Conservation (phyloP, 768 basidiomycete genomes). For the Rhizopogon roseolus region DNA sequence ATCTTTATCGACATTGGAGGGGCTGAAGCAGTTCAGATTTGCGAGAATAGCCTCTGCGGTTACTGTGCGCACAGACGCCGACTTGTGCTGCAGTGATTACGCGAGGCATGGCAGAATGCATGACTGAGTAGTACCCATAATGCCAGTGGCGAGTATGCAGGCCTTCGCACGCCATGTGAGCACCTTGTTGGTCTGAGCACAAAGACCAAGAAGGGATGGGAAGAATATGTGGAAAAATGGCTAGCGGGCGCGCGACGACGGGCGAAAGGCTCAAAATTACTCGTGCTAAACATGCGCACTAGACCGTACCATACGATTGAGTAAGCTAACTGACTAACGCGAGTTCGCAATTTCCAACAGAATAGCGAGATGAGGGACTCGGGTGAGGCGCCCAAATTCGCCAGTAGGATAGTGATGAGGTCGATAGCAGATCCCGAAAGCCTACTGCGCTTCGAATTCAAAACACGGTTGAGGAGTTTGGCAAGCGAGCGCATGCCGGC, state of each 20-base stretch:
- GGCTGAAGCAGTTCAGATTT: slow-evolving; percentile 72
- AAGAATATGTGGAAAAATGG: no score
- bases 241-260: no score
- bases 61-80: slow-evolving; percentile 55
- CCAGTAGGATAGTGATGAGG: slow-evolving; percentile 47
- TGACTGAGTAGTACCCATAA: slow-evolving; percentile 67
- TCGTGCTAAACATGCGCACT: no score
- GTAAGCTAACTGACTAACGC: no score
- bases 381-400: slow-evolving; percentile 55
- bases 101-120: slow-evolving; percentile 60
- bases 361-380: slow-evolving; percentile 58
- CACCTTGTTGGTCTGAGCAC: slow-evolving; percentile 75
- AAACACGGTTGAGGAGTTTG: slow-evolving; percentile 50
- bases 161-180: slow-evolving; percentile 60
- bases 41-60: slow-evolving; percentile 62
- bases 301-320: no score
- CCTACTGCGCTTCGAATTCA: slow-evolving; percentile 70
- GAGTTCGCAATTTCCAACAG: no score
- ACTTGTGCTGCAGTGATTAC: slow-evolving; percentile 61
- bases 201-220: slow-evolving; percentile 62
- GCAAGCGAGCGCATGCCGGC: slow-evolving; percentile 45
- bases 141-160: slow-evolving; percentile 53
- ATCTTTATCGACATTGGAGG: slow-evolving; percentile 65
- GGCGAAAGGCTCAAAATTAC: no score
- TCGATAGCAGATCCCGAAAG: slow-evolving; percentile 67